A percentile compares a stretch with the other conserved stretches of the same genome.
Conservation (phyloP, 306 rosid genomes). For the Neltuma alba region DNA sequence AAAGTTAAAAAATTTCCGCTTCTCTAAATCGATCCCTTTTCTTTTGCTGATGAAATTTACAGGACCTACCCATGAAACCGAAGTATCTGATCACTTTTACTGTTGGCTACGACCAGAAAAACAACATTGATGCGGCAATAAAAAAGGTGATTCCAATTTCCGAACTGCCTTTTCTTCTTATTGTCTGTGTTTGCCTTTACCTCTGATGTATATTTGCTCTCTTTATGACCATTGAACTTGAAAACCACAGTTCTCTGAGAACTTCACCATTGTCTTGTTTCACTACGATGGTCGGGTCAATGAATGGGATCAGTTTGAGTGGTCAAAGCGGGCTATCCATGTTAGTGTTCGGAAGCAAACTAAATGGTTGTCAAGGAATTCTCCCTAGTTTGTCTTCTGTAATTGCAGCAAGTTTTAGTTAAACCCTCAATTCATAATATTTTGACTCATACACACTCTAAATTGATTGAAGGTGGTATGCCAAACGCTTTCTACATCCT, state of each 20-base stretch:
- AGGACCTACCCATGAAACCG: slow-evolving; percentile 67
- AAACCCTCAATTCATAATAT: background rate
- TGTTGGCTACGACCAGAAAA: slow-evolving; percentile 69
- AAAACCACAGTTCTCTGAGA: slow-evolving; percentile 76
- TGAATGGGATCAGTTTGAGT: slow-evolving; percentile 87
- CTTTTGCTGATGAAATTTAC: slow-evolving; percentile 53
- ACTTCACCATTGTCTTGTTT: slow-evolving; percentile 83
- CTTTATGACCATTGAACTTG: slow-evolving; percentile 30
- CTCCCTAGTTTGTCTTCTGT: background rate
- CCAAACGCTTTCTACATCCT: slow-evolving; percentile 95
- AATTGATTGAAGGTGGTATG: slow-evolving; percentile 83
- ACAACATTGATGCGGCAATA: slow-evolving; percentile 80
- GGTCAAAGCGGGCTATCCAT: slow-evolving; percentile 89
- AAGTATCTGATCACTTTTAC: slow-evolving; percentile 86
- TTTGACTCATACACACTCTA: slow-evolving; percentile 29
- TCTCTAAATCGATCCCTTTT: slow-evolving; percentile 46
- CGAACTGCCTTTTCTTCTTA: background rate
- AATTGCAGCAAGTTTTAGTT: slow-evolving; percentile 16
- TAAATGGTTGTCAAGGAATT: slow-evolving; percentile 68
- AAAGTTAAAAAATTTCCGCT: background rate
- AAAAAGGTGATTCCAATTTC: slow-evolving; percentile 59
- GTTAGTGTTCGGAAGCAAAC: slow-evolving; percentile 78
- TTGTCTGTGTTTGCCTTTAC: background rate
- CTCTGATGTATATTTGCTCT: slow-evolving; percentile 9
- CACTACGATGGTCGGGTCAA: slow-evolving; percentile 85